Conservation (phyloP, 768 basidiomycete genomes). For the Boletus rufocinnamomeus region DNA sequence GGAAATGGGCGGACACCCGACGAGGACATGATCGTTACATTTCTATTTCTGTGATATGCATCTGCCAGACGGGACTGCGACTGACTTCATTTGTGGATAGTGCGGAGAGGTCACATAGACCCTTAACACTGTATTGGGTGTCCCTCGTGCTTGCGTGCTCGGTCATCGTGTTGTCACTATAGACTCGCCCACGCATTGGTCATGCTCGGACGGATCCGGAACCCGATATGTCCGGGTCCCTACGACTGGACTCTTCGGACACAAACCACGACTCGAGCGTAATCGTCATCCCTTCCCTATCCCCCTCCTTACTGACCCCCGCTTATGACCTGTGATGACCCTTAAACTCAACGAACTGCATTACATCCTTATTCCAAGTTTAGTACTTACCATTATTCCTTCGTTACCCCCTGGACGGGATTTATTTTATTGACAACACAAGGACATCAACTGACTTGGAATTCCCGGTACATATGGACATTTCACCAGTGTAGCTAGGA, state of each 20-base stretch:
- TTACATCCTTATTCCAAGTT: too few relatives aligned
- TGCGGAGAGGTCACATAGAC: conserved; percentile 16
- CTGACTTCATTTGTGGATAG: conserved; percentile 15
- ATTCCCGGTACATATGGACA: background rate
- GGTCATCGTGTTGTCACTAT: conserved; percentile 14
- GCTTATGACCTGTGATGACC: background rate
- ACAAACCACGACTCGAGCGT: background rate
- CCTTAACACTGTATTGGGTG: conserved; percentile 13
- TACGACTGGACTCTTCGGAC: background rate
- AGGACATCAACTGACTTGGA: background rate
- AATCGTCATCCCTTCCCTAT: background rate
- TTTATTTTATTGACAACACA: background rate
- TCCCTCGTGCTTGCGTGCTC: conserved; percentile 17
- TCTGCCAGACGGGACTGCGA: too few relatives aligned
- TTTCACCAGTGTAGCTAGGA: background rate
- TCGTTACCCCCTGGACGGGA: background rate
- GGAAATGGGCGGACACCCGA: background rate
- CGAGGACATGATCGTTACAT: background rate
- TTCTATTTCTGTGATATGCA: background rate
- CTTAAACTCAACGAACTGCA: background rate
- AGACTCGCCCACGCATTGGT: background rate
- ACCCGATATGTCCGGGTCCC: background rate
- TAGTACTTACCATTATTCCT: background rate
- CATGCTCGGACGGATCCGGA: background rate
- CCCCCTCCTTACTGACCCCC: background rate